These are phyloP conservation scores for Scytalidium lignicola DNA, from an alignment of 2,329 filamentous ascomycete species.

Conservation along the genomic window DNA sequence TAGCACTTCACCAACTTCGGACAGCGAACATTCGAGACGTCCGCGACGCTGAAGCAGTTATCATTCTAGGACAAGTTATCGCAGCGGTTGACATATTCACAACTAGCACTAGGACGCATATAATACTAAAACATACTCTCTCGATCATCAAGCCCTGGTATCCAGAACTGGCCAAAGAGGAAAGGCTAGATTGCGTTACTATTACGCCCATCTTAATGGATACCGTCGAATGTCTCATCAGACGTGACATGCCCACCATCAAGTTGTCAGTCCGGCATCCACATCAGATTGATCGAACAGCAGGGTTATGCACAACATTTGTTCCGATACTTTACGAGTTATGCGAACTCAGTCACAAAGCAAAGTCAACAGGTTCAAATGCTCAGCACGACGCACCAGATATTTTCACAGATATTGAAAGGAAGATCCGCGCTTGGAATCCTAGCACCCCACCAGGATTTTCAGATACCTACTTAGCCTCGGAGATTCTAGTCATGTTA, in stretches of 20 bases:
- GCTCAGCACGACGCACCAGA: background rate
- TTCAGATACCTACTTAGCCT: slow-evolving; percentile 14
- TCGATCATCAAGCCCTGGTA: slow-evolving; percentile 26
- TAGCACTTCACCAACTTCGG: too few relatives aligned
- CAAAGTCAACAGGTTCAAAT: slow-evolving; percentile 7
- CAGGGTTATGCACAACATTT: slow-evolving; percentile 25
- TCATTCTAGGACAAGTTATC: background rate
- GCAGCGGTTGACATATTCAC: slow-evolving; percentile 19
- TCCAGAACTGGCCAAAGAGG: slow-evolving; percentile 16
- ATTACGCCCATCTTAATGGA: slow-evolving; percentile 28
- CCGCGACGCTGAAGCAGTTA: background rate
- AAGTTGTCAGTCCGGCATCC: slow-evolving; percentile 15
- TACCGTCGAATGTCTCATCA: slow-evolving; percentile 26
- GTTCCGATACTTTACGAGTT: slow-evolving; percentile 29
- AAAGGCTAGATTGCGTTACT: slow-evolving; percentile 23
- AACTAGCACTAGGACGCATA: slow-evolving; percentile 16
- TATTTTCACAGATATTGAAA: background rate
- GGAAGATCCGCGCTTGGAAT: background rate
- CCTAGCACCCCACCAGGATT: slow-evolving; percentile 3
- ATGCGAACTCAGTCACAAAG: slow-evolving; percentile 21
- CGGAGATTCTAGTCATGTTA: slow-evolving; percentile 24
- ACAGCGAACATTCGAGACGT: too few relatives aligned
- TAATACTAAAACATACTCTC: slow-evolving; percentile 25
- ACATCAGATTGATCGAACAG: slow-evolving; percentile 24
- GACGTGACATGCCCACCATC: slow-evolving; percentile 27